These are phyloP conservation scores for Neoarthrinium moseri DNA, from an alignment of 2,329 filamentous ascomycete genomes.

Conservation along the genomic window DNA sequence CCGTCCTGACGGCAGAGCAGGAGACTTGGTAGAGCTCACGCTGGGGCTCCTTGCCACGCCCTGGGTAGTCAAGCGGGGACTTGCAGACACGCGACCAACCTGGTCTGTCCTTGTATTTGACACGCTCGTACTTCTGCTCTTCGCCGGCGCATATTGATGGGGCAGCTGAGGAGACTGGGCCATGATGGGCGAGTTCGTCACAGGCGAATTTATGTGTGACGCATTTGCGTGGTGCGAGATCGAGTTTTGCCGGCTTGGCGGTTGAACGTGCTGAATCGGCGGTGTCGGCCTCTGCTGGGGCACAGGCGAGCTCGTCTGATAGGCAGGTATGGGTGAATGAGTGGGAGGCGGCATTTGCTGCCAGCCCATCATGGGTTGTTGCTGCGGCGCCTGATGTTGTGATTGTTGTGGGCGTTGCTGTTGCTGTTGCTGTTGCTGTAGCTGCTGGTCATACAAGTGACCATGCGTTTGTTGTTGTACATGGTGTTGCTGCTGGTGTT, in stretches of 20 bases:
- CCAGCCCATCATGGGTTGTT: slow-evolving; percentile 22
- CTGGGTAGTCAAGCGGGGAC: slow-evolving; percentile 26
- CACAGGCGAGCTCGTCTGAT: slow-evolving; percentile 46
- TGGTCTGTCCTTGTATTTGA: slow-evolving; percentile 23
- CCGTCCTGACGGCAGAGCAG: slow-evolving; percentile 30
- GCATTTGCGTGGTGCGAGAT: slow-evolving; percentile 7
- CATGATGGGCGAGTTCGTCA: slow-evolving; percentile 22
- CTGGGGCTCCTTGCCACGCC: slow-evolving; percentile 28
- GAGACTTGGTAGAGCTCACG: slow-evolving; percentile 30
- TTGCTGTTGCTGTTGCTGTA: slow-evolving; percentile 10
- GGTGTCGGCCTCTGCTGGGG: slow-evolving; percentile 16
- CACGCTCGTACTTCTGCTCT: slow-evolving; percentile 18
- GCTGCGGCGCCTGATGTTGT: slow-evolving; percentile 3
- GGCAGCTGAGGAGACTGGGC: slow-evolving; percentile 25
- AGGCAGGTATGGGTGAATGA: slow-evolving; percentile 15
- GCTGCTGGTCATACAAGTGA: slow-evolving; percentile 17
- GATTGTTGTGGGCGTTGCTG: slow-evolving; percentile 3
- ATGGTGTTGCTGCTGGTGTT: slow-evolving; percentile 11
- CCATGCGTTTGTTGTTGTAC: slow-evolving; percentile 9
- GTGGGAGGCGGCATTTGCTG: slow-evolving; percentile 25
- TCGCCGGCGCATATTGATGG: slow-evolving; percentile 19
- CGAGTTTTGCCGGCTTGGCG: background rate
- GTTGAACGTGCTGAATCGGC: slow-evolving; percentile 2
- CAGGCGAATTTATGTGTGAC: slow-evolving; percentile 11
- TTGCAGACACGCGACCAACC: slow-evolving; percentile 26